Percentiles rank a stretch among this genome's conserved stretches.
Evolutionary conservation across 176 grass and related monocot species (phyloP).

Genomic region (Stipa capillata): DNA sequence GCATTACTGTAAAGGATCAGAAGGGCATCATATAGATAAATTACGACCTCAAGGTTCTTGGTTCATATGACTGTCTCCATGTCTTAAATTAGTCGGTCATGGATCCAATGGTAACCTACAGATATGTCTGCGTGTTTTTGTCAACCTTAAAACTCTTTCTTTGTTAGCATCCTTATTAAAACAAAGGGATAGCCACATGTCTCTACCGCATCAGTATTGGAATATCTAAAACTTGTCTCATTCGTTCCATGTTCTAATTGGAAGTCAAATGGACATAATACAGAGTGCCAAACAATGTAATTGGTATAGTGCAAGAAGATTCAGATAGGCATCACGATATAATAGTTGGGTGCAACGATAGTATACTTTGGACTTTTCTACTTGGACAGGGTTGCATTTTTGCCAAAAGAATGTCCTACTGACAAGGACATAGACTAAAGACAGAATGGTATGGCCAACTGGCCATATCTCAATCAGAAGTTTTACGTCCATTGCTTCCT

Average conservation of each 20-base stretch:
- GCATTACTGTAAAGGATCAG: neutral
- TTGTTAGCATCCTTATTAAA: neutral
- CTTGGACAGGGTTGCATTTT: slow-evolving; percentile 5
- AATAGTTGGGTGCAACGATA: neutral
- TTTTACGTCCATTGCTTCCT: neutral
- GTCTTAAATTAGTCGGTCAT: neutral
- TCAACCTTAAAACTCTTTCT: neutral
- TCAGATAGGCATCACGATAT: neutral
- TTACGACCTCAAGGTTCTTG: neutral
- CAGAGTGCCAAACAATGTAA: neutral
- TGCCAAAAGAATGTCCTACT: slow-evolving; percentile 10
- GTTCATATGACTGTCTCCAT: neutral
- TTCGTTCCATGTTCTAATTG: neutral
- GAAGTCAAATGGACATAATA: slow-evolving; percentile 1
- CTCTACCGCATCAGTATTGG: neutral
- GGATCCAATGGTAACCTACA: neutral
- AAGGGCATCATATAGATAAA: neutral
- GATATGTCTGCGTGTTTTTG: neutral
- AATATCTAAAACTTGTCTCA: neutral
- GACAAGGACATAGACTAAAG: slow-evolving; percentile 21
- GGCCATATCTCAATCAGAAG: neutral
- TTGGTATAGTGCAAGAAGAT: neutral
- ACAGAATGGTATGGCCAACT: neutral
- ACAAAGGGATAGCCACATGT: neutral
- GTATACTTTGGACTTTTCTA: slow-evolving; percentile 23